These are phyloP conservation scores for Trametes maxima DNA, from an alignment of 768 basidiomycete genomes.

Conservation along the genomic window DNA sequence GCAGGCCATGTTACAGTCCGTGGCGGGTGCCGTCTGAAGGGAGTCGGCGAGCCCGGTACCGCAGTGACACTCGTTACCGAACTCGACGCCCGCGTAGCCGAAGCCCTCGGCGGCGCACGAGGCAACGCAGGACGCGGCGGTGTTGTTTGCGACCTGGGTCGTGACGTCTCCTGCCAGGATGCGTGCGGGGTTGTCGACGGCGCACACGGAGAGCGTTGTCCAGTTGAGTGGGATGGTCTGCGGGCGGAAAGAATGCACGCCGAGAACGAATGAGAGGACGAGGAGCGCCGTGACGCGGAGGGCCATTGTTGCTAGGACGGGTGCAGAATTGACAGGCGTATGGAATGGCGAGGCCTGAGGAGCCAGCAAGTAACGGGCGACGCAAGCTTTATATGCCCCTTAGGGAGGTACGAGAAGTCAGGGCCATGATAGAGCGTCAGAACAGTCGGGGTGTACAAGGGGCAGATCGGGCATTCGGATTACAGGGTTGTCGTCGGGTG, in stretches of 20 bases:
- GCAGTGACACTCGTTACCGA: slow-evolving; percentile 23
- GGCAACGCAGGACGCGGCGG: slow-evolving; percentile 20
- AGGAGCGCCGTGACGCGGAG: background rate
- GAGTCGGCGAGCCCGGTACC: slow-evolving; percentile 14
- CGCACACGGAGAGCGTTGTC: slow-evolving; percentile 20
- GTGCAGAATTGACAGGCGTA: background rate
- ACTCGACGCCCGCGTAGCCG: slow-evolving; percentile 22
- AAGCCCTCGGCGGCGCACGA: slow-evolving; percentile 18
- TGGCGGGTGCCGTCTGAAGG: slow-evolving; percentile 13
- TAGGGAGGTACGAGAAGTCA: slow-evolving; percentile 8
- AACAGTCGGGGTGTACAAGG: background rate
- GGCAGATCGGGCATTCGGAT: background rate
- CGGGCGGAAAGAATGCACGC: background rate
- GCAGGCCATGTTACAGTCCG: slow-evolving; percentile 27
- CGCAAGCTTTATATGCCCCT: background rate
- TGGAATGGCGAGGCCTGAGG: background rate
- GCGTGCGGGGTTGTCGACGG: slow-evolving; percentile 21
- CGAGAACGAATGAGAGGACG: background rate
- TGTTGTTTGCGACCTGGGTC: slow-evolving; percentile 18
- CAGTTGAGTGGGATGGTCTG: slow-evolving; percentile 21
- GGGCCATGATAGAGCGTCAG: background rate
- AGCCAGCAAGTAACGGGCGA: background rate
- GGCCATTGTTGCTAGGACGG: background rate
- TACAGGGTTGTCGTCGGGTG: background rate
- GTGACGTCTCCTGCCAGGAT: slow-evolving; percentile 24